phyloP scores from a whole-genome alignment of 1,284 basidiomycete genomes.

The Fomitopsis pinicola region DNA sequence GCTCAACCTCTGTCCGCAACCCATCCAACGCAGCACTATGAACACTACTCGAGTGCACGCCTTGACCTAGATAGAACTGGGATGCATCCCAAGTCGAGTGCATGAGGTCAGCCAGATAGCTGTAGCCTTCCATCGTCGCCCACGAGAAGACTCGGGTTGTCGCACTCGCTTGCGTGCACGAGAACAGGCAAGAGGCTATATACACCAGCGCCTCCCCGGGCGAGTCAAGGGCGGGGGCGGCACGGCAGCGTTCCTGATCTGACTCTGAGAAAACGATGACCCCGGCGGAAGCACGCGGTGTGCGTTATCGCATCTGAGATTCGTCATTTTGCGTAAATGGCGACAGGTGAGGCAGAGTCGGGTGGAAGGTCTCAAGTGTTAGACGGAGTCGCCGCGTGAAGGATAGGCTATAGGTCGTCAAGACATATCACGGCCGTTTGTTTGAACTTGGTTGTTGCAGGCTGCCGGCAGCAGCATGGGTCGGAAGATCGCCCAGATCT shows the following conservation, averaged over 20 bases:
- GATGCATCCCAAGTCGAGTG: background rate
- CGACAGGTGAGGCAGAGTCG: no score
- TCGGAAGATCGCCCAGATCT: no score
- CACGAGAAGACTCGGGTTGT: background rate
- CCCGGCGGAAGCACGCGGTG: background rate
- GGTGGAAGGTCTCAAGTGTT: no score
- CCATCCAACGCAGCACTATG: background rate
- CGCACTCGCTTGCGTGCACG: background rate
- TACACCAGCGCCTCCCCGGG: background rate
- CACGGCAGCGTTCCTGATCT: background rate
- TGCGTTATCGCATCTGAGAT: background rate
- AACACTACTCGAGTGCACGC: background rate
- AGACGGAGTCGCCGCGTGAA: no score
- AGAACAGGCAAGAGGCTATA: background rate
- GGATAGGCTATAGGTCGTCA: no score
- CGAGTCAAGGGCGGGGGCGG: background rate
- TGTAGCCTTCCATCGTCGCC: slow-evolving; percentile 1
- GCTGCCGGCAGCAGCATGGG: background rate
- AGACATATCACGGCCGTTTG: no score
- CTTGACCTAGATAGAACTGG: slow-evolving; percentile 6
- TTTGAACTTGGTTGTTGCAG: background rate
- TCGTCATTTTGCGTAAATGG: background rate
- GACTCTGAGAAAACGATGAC: background rate
- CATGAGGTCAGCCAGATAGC: background rate
- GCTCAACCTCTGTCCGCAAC: background rate